Base-by-base conservation (phyloP, 495 filamentous ascomycete species). In the Cetradonia linearis region DNA sequence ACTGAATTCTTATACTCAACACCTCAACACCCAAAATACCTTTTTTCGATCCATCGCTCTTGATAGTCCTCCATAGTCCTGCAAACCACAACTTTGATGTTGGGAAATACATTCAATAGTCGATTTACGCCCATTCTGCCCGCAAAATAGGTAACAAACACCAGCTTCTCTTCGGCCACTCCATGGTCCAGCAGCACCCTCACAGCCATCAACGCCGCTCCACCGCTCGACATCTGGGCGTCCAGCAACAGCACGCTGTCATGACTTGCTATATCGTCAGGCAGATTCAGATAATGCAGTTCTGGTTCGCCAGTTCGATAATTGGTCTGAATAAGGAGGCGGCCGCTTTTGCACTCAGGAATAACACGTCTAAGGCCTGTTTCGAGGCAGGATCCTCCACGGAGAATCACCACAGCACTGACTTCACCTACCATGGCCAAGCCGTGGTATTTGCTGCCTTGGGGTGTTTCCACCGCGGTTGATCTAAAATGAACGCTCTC, bases 191-290 rank as follows among this genome's bases (percentile, higher is more conserved):
- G 82, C 60, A 98, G 73, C 38, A 98, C 89, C 63, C 89, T 85
- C 33, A 97, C 92, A 5, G 93, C 91, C 93, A 98, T 98, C 52
- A 98, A 75, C 7, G 91, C 94, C 42, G 93, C 89, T 36, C 90
- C 92, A 20, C 93, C 93, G 61, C 85, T 89, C 18, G 86, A 86
- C 86, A 98, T 96, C 69, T 98, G 93, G 23, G 91, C 82, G 70
- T 97, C 94, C 20, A 97, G 74, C 38, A 98, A 75, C 55, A 98
- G 77, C 16, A 98, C 89, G 54, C 83, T 83, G 60, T 85, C 82
- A 69, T 95, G 86, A 62, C 77, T 69, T 56, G 78, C 74, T 61
- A 95, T 85, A 59, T 86, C 77, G 20, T 77, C 70, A 2, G 91
- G 85, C 5, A 98, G 75, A 38, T 86, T 88, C 23, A 87, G 74